phyloP scores from a whole-genome alignment of 441 rosid species.

The Omphalea diandra region DNA sequence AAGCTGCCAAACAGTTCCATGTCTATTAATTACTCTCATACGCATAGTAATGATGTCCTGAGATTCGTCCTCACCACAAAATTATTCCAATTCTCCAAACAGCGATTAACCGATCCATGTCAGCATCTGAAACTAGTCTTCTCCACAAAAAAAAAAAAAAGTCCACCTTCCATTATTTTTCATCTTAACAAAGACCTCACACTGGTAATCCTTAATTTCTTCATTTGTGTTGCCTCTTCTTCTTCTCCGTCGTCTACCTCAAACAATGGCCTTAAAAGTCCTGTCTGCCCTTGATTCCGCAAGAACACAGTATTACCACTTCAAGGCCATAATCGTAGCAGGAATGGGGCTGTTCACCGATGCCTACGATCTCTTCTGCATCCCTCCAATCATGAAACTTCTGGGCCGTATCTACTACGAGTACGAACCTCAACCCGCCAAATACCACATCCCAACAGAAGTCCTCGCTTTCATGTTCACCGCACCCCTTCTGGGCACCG shows the following conservation, averaged over 20 bases:
- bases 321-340: slow-evolving; percentile 77
- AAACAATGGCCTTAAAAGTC: slow-evolving; percentile 44
- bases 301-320: slow-evolving; percentile 61
- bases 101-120: neutral
- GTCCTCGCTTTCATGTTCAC: slow-evolving; percentile 36
- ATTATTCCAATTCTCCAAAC: neutral
- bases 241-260: neutral
- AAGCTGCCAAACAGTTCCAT: slow-evolving; percentile 15
- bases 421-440: neutral
- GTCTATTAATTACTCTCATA: neutral
- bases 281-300: slow-evolving; percentile 65
- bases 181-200: too few relatives aligned
- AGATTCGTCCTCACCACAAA: neutral
- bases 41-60: neutral
- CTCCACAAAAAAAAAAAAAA: too few relatives aligned
- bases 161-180: too few relatives aligned
- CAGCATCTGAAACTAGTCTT: too few relatives aligned
- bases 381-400: slow-evolving; percentile 54
- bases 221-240: too few relatives aligned
- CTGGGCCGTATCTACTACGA: slow-evolving; percentile 57
- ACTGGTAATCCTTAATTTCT: too few relatives aligned
- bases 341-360: slow-evolving; percentile 89
- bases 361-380: slow-evolving; percentile 77
- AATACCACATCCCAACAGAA: slow-evolving; percentile 16
- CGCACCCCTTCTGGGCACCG: slow-evolving; percentile 55